Percentiles rank a stretch among this genome's conserved stretches.
These are phyloP conservation scores for Ganoderma resinaceum DNA, from an alignment of 1,284 basidiomycete species.

Conservation along the genomic window DNA sequence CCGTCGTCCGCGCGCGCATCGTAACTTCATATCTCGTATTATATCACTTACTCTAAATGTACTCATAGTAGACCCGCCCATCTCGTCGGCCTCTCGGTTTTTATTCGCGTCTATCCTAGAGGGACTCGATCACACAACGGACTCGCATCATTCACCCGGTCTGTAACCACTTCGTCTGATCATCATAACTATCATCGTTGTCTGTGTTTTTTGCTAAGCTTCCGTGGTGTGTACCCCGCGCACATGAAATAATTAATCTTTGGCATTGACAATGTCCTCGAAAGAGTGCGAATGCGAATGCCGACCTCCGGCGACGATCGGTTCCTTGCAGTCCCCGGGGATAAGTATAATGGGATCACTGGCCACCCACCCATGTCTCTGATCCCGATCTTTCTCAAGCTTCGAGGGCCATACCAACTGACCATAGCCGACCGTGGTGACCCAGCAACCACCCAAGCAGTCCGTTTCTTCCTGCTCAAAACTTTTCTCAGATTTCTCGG, in stretches of 20 bases:
- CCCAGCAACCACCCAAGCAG: neutral
- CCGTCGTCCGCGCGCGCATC: constrained; percentile 11
- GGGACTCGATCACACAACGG: constrained; percentile 3
- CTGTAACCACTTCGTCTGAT: neutral
- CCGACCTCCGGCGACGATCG: neutral
- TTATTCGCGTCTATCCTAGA: constrained; percentile 21
- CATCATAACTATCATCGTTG: constrained; percentile 3
- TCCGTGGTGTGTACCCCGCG: neutral
- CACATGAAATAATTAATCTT: neutral
- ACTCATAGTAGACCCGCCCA: constrained; percentile 21
- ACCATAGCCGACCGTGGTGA: neutral
- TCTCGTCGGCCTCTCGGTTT: constrained; percentile 6
- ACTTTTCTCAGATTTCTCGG: neutral
- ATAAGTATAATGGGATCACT: neutral
- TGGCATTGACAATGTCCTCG: neutral
- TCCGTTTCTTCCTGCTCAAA: neutral
- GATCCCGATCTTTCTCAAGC: neutral
- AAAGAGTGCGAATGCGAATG: neutral
- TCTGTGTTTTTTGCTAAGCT: neutral
- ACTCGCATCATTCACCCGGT: constrained; percentile 14
- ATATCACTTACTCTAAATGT: constrained; percentile 31
- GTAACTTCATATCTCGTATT: constrained; percentile 18
- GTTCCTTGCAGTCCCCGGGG: neutral
- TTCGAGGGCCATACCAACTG: neutral
- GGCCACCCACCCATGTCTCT: neutral